Conservation (phyloP, 768 basidiomycete genomes). For the Lactifluus hygrophoroides region DNA sequence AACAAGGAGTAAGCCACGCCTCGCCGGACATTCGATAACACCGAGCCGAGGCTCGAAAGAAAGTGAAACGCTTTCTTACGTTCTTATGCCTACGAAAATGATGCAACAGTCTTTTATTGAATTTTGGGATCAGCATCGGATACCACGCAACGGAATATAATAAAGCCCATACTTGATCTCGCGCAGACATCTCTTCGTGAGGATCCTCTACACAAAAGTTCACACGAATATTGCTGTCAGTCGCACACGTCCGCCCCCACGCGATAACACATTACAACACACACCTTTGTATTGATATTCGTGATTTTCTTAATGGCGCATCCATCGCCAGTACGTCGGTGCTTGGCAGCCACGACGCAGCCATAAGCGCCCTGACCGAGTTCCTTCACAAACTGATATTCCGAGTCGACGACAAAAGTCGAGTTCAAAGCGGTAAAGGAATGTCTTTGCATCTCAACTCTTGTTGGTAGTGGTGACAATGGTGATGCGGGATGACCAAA, state of each 20-base stretch:
- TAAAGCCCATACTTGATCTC: slow-evolving; percentile 71
- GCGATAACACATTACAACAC: slow-evolving; percentile 19
- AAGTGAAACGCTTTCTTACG: slow-evolving; percentile 35
- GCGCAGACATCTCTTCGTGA: slow-evolving; percentile 92
- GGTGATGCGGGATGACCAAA: too few relatives aligned
- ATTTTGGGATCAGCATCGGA: not conserved
- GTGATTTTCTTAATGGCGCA: slow-evolving; percentile 97
- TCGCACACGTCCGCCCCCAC: not conserved
- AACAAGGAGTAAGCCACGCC: not conserved
- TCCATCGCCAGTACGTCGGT: slow-evolving; percentile 75
- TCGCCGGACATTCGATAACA: not conserved
- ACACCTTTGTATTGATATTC: slow-evolving; percentile 82
- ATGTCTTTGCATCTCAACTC: slow-evolving; percentile 65
- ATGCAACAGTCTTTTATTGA: slow-evolving; percentile 84
- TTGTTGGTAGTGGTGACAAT: not conserved
- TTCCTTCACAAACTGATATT: slow-evolving; percentile 94
- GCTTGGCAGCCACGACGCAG: slow-evolving; percentile 80
- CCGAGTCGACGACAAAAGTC: slow-evolving; percentile 77
- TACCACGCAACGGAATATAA: not conserved
- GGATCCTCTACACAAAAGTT: slow-evolving; percentile 83
- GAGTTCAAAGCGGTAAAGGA: slow-evolving; percentile 80
- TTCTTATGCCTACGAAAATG: slow-evolving; percentile 99
- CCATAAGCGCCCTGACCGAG: slow-evolving; percentile 95
- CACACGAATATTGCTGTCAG: not conserved
- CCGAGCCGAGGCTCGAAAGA: not conserved